Base-by-base conservation (phyloP, 108 stramenopile species). In the Asterionellopsis glacialis region DNA sequence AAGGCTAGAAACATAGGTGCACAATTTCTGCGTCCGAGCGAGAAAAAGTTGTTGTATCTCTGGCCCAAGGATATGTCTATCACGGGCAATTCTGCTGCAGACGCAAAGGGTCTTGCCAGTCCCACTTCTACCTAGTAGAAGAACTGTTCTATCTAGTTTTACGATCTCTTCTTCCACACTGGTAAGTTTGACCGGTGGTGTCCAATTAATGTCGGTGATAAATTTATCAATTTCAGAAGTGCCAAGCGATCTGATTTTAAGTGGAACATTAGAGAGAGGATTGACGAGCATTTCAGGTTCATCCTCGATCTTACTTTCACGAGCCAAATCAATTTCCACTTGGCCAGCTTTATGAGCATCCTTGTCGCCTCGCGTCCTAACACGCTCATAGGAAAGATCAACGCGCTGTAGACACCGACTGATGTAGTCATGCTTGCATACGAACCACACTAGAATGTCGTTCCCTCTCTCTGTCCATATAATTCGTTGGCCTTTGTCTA, bases 61-160 rank as follows among this genome's bases (percentile, higher is more conserved):
- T 13, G 16, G 14, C 1, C 11, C 28, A 41, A 41, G 23, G 52
- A 51, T 56, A 26, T 76, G 57, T 5, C 75, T 58, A 41, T 83
- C 82, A 55, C 64, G 60, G n/a, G 77, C 74, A 45, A 83, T 79
- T 11, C 79, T 54, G 56, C 76, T 73, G 64, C 50, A 48, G 4
- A 76, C 74, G 53, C 77, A 79, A 39, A 83, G 41, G 9, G 82
- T 83, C 56, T 84, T 80, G 5, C 82, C 82, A 10, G 76, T 75
- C 13, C 83, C 83, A 21, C 57, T 61, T 41, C 83, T 44, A 0
- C 83, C 83, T 14, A 84, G 51, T 24, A 83, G 39, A 28, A 80
- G 27, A 5, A 80, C 77, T 1, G 83, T 77, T 4, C 83, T 79
- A 21, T 65, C 43, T 18, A 44, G 63, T 50, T 80, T 70, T 16